Percentiles rank a stretch among this genome's conserved stretches.
These are phyloP conservation scores for Pontederia crassipes DNA, from an alignment of 176 grass and related monocot species.

Conservation along the genomic window DNA sequence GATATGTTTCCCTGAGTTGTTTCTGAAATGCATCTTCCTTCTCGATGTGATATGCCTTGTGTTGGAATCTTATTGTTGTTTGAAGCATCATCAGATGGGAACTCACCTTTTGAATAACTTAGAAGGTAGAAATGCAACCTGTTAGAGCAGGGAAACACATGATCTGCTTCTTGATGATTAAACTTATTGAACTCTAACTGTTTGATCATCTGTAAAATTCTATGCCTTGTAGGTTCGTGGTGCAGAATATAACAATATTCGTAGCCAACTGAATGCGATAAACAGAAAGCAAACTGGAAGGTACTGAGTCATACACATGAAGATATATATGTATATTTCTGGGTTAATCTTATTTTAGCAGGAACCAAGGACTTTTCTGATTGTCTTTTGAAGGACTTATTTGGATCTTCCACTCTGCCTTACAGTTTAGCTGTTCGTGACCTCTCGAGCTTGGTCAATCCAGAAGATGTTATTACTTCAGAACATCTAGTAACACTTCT, in stretches of 20 bases:
- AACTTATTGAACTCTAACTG: slow-evolving; percentile 1
- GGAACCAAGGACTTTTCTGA: not conserved
- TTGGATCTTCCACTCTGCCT: not conserved
- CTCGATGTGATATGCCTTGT: too few species aligned
- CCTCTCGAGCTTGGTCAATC: slow-evolving; percentile 76
- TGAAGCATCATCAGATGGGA: too few species aligned
- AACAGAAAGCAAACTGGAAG: slow-evolving; percentile 98
- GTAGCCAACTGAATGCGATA: slow-evolving; percentile 89
- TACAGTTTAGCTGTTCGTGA: slow-evolving; percentile 83
- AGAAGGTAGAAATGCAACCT: too few species aligned
- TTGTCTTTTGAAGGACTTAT: not conserved
- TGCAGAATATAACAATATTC: slow-evolving; percentile 85
- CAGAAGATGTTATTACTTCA: slow-evolving; percentile 71
- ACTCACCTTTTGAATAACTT: too few species aligned
- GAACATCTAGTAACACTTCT: slow-evolving; percentile 96
- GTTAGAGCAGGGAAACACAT: too few species aligned
- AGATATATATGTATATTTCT: not conserved
- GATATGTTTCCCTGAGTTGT: too few species aligned
- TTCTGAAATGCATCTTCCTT: too few species aligned
- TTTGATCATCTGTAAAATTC: not conserved
- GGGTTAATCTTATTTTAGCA: not conserved
- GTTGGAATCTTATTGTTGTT: too few species aligned
- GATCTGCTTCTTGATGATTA: not conserved
- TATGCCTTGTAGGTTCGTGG: slow-evolving; percentile 43
- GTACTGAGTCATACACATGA: slow-evolving; percentile 26